Evolutionary conservation across 1,139 yeast species (phyloP).

Genomic region (Kazachstania sp.): DNA sequence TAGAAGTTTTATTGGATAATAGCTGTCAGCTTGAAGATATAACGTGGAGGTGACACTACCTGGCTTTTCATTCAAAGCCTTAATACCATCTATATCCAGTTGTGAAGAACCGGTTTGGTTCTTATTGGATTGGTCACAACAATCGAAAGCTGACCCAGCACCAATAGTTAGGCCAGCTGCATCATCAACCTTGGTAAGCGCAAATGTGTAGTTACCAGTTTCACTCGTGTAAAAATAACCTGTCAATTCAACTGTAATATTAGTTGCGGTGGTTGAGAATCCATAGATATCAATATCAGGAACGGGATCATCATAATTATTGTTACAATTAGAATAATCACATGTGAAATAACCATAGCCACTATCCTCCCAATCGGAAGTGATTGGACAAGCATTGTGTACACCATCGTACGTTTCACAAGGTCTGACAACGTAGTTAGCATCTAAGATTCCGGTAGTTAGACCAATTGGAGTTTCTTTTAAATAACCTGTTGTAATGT

Average conservation of each 20-base stretch:
- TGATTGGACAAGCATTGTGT: background rate
- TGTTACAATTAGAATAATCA: background rate
- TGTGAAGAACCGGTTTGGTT: slow-evolving; percentile 5
- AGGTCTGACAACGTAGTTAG: background rate
- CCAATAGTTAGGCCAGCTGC: slow-evolving; percentile 25
- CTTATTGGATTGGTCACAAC: slow-evolving; percentile 19
- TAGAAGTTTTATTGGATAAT: slow-evolving; percentile 28
- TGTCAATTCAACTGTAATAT: slow-evolving; percentile 14
- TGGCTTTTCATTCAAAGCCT: background rate
- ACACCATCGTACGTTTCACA: background rate
- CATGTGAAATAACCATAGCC: background rate
- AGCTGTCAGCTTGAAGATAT: slow-evolving; percentile 14
- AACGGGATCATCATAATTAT: background rate
- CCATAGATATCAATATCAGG: background rate
- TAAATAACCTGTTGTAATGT: background rate
- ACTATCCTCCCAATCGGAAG: background rate
- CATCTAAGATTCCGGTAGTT: background rate
- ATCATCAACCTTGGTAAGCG: slow-evolving; percentile 22
- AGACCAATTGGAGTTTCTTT: background rate
- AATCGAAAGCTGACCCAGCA: slow-evolving; percentile 23
- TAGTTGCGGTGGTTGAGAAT: background rate
- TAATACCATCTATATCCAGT: slow-evolving; percentile 5
- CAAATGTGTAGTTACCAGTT: slow-evolving; percentile 25
- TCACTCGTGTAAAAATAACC: slow-evolving; percentile 25
- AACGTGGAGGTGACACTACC: slow-evolving; percentile 1